Conservation (phyloP, 2,329 filamentous ascomycete species). For the Teratosphaeria nubilosa region DNA sequence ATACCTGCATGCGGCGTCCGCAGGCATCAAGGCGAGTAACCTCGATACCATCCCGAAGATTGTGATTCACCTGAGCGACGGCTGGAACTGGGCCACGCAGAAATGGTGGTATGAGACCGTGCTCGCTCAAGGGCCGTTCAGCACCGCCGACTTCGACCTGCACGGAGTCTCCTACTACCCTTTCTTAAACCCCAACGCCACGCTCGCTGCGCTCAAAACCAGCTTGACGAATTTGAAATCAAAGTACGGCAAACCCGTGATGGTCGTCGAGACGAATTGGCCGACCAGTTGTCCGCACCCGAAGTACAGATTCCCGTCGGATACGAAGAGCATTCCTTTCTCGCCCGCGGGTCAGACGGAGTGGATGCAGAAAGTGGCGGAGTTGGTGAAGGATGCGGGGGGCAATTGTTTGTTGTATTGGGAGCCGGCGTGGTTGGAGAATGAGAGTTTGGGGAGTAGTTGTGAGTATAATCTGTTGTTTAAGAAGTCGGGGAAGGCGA, state of each 20-base stretch:
- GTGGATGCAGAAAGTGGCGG: constrained; percentile 20
- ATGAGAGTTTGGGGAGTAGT: constrained; percentile 19
- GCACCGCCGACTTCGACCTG: constrained; percentile 17
- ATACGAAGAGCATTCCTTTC: constrained; percentile 17
- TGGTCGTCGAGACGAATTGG: constrained; percentile 24
- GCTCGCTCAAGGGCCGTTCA: constrained; percentile 16
- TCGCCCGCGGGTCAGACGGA: constrained; percentile 18
- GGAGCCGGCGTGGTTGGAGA: constrained; percentile 24
- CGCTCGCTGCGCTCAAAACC: constrained; percentile 13
- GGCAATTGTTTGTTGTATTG: constrained; percentile 25
- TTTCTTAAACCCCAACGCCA: constrained; percentile 21
- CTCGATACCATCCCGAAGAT: constrained; percentile 18
- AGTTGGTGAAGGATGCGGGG: constrained; percentile 12
- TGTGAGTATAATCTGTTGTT: constrained; percentile 22
- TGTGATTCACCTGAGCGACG: constrained; percentile 25
- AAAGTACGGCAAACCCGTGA: constrained; percentile 19
- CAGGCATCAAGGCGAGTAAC: constrained; percentile 19
- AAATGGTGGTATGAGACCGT: constrained; percentile 24
- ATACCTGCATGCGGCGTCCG: constrained; percentile 21
- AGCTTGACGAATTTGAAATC: constrained; percentile 12
- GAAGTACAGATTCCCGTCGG: constrained; percentile 13
- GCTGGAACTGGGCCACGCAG: constrained; percentile 22
- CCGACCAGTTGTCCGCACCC: constrained; percentile 19
- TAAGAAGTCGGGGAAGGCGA: constrained; percentile 20
- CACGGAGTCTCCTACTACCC: constrained; percentile 24